Percentiles rank a stretch among this genome's conserved stretches.
These are phyloP conservation scores for Hypsizygus ulmarius DNA, from an alignment of 1,284 basidiomycete genomes.

Conservation along the genomic window DNA sequence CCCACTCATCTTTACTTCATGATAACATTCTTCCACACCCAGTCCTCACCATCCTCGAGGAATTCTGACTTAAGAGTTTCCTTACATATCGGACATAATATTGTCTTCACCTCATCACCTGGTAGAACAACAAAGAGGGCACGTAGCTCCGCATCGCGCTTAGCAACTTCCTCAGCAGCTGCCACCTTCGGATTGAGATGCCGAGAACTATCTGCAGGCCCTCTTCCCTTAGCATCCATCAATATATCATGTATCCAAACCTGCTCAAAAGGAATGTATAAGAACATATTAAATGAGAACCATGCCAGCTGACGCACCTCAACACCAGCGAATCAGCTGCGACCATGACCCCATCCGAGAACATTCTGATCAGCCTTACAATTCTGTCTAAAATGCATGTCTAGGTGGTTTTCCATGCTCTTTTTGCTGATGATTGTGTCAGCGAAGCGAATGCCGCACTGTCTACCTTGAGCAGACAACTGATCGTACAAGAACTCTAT, in stretches of 20 bases:
- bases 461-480: constrained; percentile 85
- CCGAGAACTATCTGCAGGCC: constrained; percentile 49
- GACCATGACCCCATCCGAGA: constrained; percentile 85
- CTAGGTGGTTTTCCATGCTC: constrained; percentile 85
- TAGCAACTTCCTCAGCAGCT: constrained; percentile 64
- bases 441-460: constrained; percentile 89
- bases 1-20: constrained; percentile 79
- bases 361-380: constrained; percentile 82
- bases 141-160: constrained; percentile 72
- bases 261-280: constrained; percentile 37
- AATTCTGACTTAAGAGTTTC: constrained; percentile 92
- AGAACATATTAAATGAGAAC: constrained; percentile 17
- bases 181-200: constrained; percentile 53
- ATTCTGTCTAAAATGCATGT: constrained; percentile 97
- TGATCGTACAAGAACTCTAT: constrained; percentile 70
- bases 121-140: constrained; percentile 84
- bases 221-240: constrained; percentile 62
- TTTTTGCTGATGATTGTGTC: constrained; percentile 72
- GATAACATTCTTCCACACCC: constrained; percentile 95
- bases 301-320: constrained; percentile 59
- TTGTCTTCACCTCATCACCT: constrained; percentile 75
- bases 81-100: constrained; percentile 96
- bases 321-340: constrained; percentile 86
- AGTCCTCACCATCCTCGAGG: constrained; percentile 96
- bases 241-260: constrained; percentile 81